Percentiles rank a stretch among this genome's conserved stretches.
Evolutionary conservation across 2,329 filamentous ascomycete species (phyloP).

Genomic region (Botrytis byssoidea): DNA sequence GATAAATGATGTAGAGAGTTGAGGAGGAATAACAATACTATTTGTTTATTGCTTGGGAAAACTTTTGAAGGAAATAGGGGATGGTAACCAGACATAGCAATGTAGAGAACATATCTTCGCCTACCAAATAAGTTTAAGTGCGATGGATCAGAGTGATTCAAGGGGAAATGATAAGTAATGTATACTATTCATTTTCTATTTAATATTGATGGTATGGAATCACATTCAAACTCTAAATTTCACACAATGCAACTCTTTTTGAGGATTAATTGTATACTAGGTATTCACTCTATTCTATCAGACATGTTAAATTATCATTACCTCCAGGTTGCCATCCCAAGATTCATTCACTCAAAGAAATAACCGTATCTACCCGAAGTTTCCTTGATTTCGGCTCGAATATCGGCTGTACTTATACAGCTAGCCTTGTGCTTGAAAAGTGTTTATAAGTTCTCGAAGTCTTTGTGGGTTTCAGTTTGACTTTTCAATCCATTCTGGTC

Average conservation of each 20-base stretch:
- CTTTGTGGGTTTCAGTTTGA: not conserved
- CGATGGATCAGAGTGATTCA: too few species aligned
- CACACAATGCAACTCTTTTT: not conserved
- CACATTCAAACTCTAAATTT: too few species aligned
- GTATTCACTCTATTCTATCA: not conserved
- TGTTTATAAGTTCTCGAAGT: not conserved
- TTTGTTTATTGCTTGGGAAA: too few species aligned
- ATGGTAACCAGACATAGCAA: too few species aligned
- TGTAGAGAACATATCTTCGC: too few species aligned
- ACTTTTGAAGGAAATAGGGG: too few species aligned
- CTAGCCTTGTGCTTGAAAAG: not conserved
- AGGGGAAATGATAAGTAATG: too few species aligned
- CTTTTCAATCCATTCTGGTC: not conserved
- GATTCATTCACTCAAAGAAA: not conserved
- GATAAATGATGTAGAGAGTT: not conserved
- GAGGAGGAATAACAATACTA: not conserved
- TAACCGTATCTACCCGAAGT: not conserved
- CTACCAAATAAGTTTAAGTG: too few species aligned
- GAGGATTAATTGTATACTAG: not conserved
- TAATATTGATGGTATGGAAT: too few species aligned
- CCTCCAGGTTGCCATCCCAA: not conserved
- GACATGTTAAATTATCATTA: not conserved
- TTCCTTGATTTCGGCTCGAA: not conserved
- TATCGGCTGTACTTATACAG: not conserved
- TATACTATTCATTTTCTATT: too few species aligned